Percentiles rank a stretch among this genome's conserved stretches.
Evolutionary conservation across 495 filamentous ascomycete genomes (phyloP).

Genomic region (Annulohypoxylon nitens): DNA sequence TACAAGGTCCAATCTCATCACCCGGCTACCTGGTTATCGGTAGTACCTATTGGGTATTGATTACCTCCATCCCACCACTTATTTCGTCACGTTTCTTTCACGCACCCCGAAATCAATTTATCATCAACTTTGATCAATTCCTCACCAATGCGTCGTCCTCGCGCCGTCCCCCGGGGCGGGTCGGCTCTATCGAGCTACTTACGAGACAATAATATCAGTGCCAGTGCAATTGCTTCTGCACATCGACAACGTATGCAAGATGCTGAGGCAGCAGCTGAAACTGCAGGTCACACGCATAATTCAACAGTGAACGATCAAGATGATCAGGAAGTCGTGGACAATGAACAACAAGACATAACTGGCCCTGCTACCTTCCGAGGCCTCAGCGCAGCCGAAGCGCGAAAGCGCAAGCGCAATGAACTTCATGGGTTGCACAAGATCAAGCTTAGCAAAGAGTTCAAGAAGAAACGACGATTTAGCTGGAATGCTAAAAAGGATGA

Average conservation of each 20-base stretch:
- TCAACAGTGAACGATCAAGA: constrained; percentile 34
- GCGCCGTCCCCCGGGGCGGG: neutral
- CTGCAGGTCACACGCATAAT: neutral
- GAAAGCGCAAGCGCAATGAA: constrained; percentile 68
- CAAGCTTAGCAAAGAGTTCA: constrained; percentile 82
- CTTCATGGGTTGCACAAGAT: constrained; percentile 77
- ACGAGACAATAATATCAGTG: neutral
- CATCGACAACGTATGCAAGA: too few relatives aligned
- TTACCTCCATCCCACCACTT: neutral
- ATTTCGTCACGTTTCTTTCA: neutral
- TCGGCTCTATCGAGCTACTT: neutral
- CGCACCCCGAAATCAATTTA: neutral
- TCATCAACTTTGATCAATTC: neutral
- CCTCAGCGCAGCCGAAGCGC: constrained; percentile 42
- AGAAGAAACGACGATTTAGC: constrained; percentile 64
- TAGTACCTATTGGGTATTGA: neutral
- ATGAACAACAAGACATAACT: too few relatives aligned
- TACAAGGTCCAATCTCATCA: neutral
- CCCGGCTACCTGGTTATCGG: neutral
- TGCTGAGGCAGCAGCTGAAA: too few relatives aligned
- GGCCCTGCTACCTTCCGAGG: too few relatives aligned
- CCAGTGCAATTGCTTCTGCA: neutral
- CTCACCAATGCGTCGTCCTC: neutral
- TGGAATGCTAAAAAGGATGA: constrained; percentile 53
- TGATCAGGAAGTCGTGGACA: neutral